Conservation (phyloP, 2,329 filamentous ascomycete genomes). For the Aspergillus jensenii region DNA sequence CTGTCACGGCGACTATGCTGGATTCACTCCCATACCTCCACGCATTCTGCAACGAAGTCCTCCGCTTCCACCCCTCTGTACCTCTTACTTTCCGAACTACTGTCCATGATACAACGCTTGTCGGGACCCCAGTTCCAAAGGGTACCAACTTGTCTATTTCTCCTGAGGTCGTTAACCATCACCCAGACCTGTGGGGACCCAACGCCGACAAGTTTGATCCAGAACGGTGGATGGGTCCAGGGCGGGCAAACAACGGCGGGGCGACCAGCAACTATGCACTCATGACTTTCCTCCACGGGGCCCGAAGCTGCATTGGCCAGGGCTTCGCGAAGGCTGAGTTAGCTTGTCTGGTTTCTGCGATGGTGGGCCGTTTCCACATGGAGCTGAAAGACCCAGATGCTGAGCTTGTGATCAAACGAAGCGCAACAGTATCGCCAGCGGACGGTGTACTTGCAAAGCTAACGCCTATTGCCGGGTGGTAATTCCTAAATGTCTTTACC, state of each 20-base stretch:
- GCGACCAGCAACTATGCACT: slow-evolving; percentile 74
- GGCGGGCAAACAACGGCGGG: slow-evolving; percentile 62
- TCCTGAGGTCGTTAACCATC: slow-evolving; percentile 68
- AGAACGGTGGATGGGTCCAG: slow-evolving; percentile 66
- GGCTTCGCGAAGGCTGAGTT: slow-evolving; percentile 82
- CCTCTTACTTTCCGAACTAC: slow-evolving; percentile 69
- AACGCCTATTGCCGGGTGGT: slow-evolving; percentile 43
- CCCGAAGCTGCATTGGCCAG: slow-evolving; percentile 80
- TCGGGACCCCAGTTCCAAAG: slow-evolving; percentile 64
- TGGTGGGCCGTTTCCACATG: slow-evolving; percentile 71
- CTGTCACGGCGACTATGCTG: slow-evolving; percentile 60
- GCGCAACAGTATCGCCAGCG: slow-evolving; percentile 70
- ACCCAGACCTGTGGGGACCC: slow-evolving; percentile 69
- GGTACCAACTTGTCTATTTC: slow-evolving; percentile 68
- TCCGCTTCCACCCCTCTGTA: slow-evolving; percentile 72
- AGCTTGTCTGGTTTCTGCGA: slow-evolving; percentile 74
- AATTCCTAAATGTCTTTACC: background rate
- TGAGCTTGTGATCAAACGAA: slow-evolving; percentile 66
- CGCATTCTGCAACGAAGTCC: slow-evolving; percentile 74
- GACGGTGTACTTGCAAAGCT: slow-evolving; percentile 70
- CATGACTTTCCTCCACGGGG: slow-evolving; percentile 82
- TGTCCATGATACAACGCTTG: slow-evolving; percentile 64
- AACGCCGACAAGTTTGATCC: slow-evolving; percentile 76
- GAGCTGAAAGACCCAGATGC: slow-evolving; percentile 62
- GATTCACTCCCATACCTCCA: slow-evolving; percentile 77